Percentiles rank a stretch among this genome's conserved stretches.
Evolutionary conservation across 2,329 filamentous ascomycete genomes (phyloP).

Genomic region (Lachnellula occidentalis): DNA sequence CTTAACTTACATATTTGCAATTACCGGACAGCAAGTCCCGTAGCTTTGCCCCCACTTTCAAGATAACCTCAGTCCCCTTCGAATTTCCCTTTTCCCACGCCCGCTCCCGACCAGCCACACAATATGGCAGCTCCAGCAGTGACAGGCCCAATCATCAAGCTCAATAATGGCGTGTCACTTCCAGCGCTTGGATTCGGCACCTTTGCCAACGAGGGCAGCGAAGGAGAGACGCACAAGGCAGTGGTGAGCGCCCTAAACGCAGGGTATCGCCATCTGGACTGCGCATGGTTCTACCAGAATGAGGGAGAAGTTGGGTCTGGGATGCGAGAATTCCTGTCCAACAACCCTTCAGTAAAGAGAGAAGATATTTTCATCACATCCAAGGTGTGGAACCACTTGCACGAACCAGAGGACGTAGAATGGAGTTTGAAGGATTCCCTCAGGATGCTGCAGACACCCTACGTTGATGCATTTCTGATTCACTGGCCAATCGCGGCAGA

Average conservation of each 20-base stretch:
- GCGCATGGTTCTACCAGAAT: conserved; percentile 73
- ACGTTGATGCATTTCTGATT: conserved; percentile 75
- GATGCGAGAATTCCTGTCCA: conserved; percentile 63
- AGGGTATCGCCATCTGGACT: conserved; percentile 65
- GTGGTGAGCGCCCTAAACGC: conserved; percentile 57
- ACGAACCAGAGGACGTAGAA: conserved; percentile 56
- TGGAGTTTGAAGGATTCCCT: conserved; percentile 68
- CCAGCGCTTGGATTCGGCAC: conserved; percentile 42
- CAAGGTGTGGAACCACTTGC: conserved; percentile 81
- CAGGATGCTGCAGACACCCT: conserved; percentile 67
- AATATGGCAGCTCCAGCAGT: conserved; percentile 26
- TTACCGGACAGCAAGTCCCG: neutral
- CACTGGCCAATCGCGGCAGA: conserved; percentile 79
- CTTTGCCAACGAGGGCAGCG: conserved; percentile 29
- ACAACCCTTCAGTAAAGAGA: conserved; percentile 57
- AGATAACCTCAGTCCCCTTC: neutral
- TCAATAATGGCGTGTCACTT: conserved; percentile 34
- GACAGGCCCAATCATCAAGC: conserved; percentile 28
- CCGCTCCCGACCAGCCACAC: neutral
- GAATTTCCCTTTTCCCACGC: neutral
- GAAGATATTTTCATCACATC: conserved; percentile 79
- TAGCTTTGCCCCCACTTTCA: neutral
- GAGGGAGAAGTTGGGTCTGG: conserved; percentile 79
- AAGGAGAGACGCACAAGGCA: conserved; percentile 41
- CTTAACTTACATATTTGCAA: conserved; percentile 9